A percentile compares a stretch with the other conserved stretches of the same genome.
Evolutionary conservation across 805 yeast species (phyloP).

Genomic region (Candida ponderosae): DNA sequence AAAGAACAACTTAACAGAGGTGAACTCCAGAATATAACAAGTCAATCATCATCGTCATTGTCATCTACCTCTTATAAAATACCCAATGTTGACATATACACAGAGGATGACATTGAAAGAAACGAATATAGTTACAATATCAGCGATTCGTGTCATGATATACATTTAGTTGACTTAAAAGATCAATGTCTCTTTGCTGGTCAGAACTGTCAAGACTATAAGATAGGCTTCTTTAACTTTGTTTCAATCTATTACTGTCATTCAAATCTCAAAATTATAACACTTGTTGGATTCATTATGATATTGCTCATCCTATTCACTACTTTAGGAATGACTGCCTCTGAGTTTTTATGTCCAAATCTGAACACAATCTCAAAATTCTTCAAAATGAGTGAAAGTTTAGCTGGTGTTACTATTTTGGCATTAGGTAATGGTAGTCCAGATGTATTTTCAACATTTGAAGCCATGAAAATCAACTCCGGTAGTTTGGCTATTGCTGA

Average conservation of each 20-base stretch:
- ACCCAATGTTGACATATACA: no score
- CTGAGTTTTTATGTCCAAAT: conserved; percentile 79
- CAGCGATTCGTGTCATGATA: conserved; percentile 20
- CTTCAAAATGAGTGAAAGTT: conserved; percentile 62
- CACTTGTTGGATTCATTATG: conserved; percentile 2
- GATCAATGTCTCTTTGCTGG: conserved; percentile 14
- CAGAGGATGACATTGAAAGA: no score
- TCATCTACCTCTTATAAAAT: no score
- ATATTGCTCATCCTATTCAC: conserved; percentile 41
- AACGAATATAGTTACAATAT: no score
- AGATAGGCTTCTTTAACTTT: conserved; percentile 18
- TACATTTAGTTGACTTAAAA: conserved; percentile 4
- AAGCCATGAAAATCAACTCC: conserved; percentile 67
- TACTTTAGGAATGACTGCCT: conserved; percentile 72
- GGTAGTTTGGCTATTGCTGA: conserved; percentile 83
- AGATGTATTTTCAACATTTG: conserved; percentile 77
- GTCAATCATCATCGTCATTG: no score
- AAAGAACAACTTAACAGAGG: no score
- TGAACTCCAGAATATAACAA: no score
- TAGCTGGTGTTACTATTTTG: conserved; percentile 81
- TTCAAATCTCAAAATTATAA: neutral
- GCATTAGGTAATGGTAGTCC: conserved; percentile 94
- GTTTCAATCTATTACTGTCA: conserved; percentile 16
- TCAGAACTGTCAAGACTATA: conserved; percentile 15
- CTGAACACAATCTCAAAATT: conserved; percentile 58